Percentiles rank a stretch among this genome's conserved stretches.
These are phyloP conservation scores for Ambrosia trifida DNA, from an alignment of 129 eudicot species.

Conservation along the genomic window DNA sequence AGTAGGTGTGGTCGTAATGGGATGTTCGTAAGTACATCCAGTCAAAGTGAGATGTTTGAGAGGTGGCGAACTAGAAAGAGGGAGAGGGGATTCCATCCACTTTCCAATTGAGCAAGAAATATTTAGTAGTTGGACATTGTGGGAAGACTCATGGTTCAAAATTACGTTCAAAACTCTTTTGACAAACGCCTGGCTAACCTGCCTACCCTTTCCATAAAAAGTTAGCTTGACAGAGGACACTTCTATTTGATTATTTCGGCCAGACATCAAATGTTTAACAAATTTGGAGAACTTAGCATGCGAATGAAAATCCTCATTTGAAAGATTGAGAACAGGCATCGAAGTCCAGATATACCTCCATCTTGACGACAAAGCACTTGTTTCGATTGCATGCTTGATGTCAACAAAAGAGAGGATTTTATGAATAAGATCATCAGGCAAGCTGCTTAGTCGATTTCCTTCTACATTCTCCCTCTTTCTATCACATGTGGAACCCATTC, in stretches of 20 bases:
- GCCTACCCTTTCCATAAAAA: not conserved
- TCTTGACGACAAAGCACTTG: constrained; percentile 7
- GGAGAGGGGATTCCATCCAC: not conserved
- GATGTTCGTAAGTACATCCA: not conserved
- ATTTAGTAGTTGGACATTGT: constrained; percentile 11
- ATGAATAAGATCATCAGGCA: constrained; percentile 23
- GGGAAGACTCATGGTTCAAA: constrained; percentile 4
- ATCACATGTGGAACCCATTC: no score
- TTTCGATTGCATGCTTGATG: constrained; percentile 1
- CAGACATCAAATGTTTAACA: not conserved
- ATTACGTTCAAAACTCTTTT: not conserved
- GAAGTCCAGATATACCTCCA: constrained; percentile 3
- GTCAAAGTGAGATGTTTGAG: constrained; percentile 2
- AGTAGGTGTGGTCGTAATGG: not conserved
- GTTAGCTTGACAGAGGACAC: not conserved
- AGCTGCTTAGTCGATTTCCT: constrained; percentile 20
- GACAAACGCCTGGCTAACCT: not conserved
- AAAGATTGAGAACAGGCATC: not conserved
- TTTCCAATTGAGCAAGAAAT: not conserved
- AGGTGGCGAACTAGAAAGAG: not conserved
- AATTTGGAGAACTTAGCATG: not conserved
- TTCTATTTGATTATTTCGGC: not conserved
- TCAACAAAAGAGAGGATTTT: constrained; percentile 18
- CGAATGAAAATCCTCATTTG: not conserved
- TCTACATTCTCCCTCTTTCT: no score